Evolutionary conservation across 2,329 filamentous ascomycete species (phyloP), one percentile per base, ranked within the genome.

Genomic region (Neofusicoccum umdonicola): DNA sequence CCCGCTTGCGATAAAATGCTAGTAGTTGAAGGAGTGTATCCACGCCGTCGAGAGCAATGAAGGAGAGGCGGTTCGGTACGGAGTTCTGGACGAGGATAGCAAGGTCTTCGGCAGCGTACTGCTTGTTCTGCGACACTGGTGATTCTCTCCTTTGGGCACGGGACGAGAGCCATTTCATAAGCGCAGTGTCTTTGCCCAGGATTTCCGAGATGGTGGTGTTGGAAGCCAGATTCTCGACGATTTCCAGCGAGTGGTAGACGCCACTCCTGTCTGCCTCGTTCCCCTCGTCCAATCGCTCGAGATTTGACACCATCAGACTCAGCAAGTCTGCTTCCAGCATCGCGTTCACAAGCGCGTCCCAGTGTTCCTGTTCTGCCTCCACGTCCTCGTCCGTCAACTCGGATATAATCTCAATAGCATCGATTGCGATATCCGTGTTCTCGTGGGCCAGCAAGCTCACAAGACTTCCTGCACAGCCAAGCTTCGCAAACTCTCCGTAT

Each of bases 351-450:
- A 99, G 79, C 0, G 79, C 82, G 66, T 90, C 87, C 92, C 93
- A 97, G 71, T 97, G 88, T 63, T 87, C 87, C 70, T 93, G 88
- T 66, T 90, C 87, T 2, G 91, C 92, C 47, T 88, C 84, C 2
- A 97, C 92, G 73, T 98, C 94, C 74, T 99, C 93, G 71, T 98
- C 95, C 13, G 92, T 96, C 69, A 98, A 81, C 79, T 99, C 95
- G 64, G 87, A 89, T 58, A 99, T 87, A 52, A 97, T 91, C 79
- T 98, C 91, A 57, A 97, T 88, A 0, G 90, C 91, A 68, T 90
- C 91, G 71, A 98, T 96, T 11, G 95, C 93, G 68, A 99, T 96
- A 73, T 99, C 95, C 0, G 93, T 94, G 75, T 99, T 99, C 71
- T 99, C 95, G 75, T 99, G 95, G 15, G 94, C 90, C 56, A 99